Evolutionary conservation across 257 asterid genomes (phyloP).

Genomic region (Parsonsia alboflavescens): DNA sequence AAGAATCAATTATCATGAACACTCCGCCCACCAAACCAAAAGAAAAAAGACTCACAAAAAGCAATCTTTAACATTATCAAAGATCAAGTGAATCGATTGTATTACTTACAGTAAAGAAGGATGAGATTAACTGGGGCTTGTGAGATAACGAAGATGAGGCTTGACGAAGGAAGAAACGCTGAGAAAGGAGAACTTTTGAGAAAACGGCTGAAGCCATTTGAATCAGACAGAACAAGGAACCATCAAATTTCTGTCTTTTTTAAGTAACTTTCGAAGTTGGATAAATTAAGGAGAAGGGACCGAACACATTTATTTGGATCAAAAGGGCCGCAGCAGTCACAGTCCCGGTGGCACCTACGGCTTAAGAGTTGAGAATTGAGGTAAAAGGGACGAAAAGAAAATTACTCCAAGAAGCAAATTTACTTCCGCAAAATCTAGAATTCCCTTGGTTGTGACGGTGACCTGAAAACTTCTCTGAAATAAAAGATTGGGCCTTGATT

Average conservation of each 20-base stretch:
- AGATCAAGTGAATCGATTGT: neutral
- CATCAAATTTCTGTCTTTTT: slow-evolving; percentile 17
- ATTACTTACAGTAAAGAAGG: slow-evolving; percentile 47
- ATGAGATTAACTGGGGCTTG: slow-evolving; percentile 31
- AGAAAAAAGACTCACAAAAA: neutral
- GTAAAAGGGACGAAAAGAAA: neutral
- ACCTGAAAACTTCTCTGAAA: no score
- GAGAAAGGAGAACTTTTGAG: slow-evolving; percentile 53
- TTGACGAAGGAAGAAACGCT: slow-evolving; percentile 43
- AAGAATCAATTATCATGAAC: neutral
- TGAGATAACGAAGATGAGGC: slow-evolving; percentile 30
- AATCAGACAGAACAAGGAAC: slow-evolving; percentile 18
- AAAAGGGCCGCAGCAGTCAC: neutral
- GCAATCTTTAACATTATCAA: neutral
- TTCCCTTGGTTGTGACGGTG: no score
- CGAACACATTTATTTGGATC: no score
- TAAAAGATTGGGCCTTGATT: no score
- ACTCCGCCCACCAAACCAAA: no score
- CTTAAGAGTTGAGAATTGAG: no score
- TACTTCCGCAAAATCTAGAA: no score
- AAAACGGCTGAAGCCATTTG: slow-evolving; percentile 67
- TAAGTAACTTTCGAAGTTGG: neutral
- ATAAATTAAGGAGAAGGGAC: no score
- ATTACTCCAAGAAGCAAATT: neutral
- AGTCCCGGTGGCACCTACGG: neutral